A percentile compares a stretch with the other conserved stretches of the same genome.
These are phyloP conservation scores for Talaromyces wortmannii DNA, from an alignment of 495 filamentous ascomycete species.

Conservation along the genomic window DNA sequence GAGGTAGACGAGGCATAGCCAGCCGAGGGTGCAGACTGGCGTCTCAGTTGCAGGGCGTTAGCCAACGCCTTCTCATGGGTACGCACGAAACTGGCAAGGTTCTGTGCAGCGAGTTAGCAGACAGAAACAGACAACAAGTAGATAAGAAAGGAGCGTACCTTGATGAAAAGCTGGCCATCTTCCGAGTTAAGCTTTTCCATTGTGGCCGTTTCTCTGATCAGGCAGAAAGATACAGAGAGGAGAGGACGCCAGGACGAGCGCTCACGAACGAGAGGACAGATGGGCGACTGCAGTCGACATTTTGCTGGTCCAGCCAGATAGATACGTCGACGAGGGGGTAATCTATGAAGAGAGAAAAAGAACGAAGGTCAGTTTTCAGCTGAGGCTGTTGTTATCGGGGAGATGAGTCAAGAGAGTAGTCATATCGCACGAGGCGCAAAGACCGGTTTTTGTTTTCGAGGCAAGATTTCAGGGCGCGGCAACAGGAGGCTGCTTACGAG, in stretches of 20 bases:
- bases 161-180: constrained; percentile 87
- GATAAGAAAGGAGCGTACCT: constrained; percentile 41
- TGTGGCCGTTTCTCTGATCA: constrained; percentile 15
- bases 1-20: constrained; percentile 61
- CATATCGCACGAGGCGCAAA: background rate
- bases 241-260: constrained; percentile 28
- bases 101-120: constrained; percentile 39
- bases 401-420: background rate
- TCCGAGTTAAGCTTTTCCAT: constrained; percentile 56
- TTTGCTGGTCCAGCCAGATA: constrained; percentile 18
- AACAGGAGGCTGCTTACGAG: background rate
- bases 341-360: background rate
- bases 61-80: constrained; percentile 96
- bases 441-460: background rate
- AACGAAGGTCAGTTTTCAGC: background rate
- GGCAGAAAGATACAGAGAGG: constrained; percentile 18
- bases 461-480: too few relatives aligned
- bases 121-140: background rate
- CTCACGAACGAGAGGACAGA: constrained; percentile 26
- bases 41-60: constrained; percentile 82
- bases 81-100: constrained; percentile 89
- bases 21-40: constrained; percentile 47
- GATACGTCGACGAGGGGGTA: background rate
- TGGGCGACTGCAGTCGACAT: constrained; percentile 27
- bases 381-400: background rate